Percentiles rank a stretch among this genome's conserved stretches.
phyloP scores from a whole-genome alignment of 495 filamentous ascomycete species.

The Diplogelasinospora grovesii region DNA sequence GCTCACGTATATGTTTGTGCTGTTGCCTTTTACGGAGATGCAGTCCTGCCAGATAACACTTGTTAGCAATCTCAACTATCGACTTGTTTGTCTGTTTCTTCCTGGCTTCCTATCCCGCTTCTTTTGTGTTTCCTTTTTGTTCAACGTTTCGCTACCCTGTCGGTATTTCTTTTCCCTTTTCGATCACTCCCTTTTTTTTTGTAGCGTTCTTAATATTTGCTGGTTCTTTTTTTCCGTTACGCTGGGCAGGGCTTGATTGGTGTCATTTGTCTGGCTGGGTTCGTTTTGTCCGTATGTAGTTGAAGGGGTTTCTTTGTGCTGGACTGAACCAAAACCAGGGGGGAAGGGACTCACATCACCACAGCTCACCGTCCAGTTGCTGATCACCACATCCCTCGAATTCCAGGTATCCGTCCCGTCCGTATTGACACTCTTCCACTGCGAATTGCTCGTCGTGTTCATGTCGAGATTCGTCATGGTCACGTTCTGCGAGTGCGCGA shows the following conservation, averaged over 20 bases:
- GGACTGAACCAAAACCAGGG: not conserved
- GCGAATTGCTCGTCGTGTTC: conserved; percentile 27
- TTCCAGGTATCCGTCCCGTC: conserved; percentile 40
- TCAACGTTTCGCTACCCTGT: too few species aligned
- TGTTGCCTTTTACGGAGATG: conserved; percentile 55
- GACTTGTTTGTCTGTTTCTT: too few species aligned
- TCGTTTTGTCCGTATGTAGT: too few species aligned
- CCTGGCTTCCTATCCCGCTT: too few species aligned
- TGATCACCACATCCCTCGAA: conserved; percentile 31
- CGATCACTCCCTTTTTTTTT: too few species aligned
- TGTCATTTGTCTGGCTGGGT: too few species aligned
- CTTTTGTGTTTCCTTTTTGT: too few species aligned
- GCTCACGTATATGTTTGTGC: conserved; percentile 41
- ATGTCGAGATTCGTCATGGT: conserved; percentile 42
- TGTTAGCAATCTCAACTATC: not conserved
- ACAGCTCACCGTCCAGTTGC: conserved; percentile 38
- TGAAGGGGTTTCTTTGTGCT: too few species aligned
- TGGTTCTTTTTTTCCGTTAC: too few species aligned
- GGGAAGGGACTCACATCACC: conserved; percentile 27
- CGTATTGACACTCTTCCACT: conserved; percentile 34
- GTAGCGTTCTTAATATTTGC: not conserved
- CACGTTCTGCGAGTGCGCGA: conserved; percentile 36
- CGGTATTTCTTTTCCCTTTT: too few species aligned
- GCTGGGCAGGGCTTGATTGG: too few species aligned
- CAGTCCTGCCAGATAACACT: conserved; percentile 44